These are phyloP conservation scores for Yarrowia hollandica DNA, from an alignment of 805 yeast genomes.

Conservation along the genomic window DNA sequence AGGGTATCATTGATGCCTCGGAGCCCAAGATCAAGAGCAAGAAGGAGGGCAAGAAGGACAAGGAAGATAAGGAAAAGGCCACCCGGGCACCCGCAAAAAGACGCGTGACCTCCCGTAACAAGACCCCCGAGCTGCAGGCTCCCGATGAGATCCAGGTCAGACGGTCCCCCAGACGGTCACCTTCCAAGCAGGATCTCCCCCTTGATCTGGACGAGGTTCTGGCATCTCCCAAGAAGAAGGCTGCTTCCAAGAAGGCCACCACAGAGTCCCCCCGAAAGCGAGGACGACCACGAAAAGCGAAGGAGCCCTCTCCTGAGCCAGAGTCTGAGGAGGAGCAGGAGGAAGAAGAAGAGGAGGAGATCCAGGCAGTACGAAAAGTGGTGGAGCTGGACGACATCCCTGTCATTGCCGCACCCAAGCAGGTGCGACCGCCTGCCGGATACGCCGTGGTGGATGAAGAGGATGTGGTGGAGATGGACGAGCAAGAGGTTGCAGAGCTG, in stretches of 20 bases:
- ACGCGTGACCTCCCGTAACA: conserved; percentile 1
- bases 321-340: neutral
- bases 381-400: conserved; percentile 9
- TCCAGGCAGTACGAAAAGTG: neutral
- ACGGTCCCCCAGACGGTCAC: conserved; percentile 25
- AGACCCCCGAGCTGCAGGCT: conserved; percentile 13
- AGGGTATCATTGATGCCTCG: conserved; percentile 46
- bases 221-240: neutral
- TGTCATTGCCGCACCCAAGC: conserved; percentile 4
- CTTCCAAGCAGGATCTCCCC: conserved; percentile 16
- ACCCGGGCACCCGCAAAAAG: neutral
- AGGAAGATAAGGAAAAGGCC: conserved; percentile 10
- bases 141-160: conserved; percentile 15
- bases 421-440: neutral
- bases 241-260: neutral
- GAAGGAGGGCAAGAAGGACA: conserved; percentile 5
- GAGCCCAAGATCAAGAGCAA: conserved; percentile 28
- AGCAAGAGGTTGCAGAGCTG: conserved; percentile 11
- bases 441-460: neutral
- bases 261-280: neutral
- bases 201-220: conserved; percentile 15
- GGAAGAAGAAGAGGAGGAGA: neutral
- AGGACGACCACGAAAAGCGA: conserved; percentile 18
- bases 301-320: conserved; percentile 18
- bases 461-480: neutral